Conservation (phyloP, 1,139 yeast genomes). For the Yamadazyma pseudoaaseri region DNA sequence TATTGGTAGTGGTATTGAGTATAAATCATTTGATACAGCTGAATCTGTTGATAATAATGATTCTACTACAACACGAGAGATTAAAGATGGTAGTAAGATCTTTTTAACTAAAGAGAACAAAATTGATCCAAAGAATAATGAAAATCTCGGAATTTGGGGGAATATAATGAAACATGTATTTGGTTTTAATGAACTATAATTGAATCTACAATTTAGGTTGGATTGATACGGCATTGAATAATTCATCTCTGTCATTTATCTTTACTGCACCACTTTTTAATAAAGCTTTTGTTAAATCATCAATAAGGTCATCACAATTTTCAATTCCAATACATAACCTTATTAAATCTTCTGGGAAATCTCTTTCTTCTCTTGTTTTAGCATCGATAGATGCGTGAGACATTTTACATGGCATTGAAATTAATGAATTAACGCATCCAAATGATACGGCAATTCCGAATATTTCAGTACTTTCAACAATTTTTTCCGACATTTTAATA, state of each 20-base stretch:
- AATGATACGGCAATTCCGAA: conserved; percentile 92
- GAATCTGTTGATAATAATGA: conserved; percentile 11
- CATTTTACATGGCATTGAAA: conserved; percentile 92
- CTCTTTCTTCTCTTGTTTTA: conserved; percentile 80
- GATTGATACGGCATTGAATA: conserved; percentile 41
- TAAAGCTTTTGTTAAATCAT: conserved; percentile 71
- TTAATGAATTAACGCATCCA: conserved; percentile 90
- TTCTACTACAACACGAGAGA: conserved; percentile 22
- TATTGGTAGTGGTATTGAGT: conserved; percentile 42
- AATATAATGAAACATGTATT: conserved; percentile 37
- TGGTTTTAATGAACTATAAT: conserved; percentile 40
- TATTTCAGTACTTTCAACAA: conserved; percentile 72
- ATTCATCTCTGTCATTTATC: conserved; percentile 41
- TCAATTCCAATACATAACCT: conserved; percentile 89
- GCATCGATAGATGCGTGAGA: conserved; percentile 96
- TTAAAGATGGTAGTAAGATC: conserved; percentile 42
- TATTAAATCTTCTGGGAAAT: conserved; percentile 87
- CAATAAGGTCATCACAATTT: conserved; percentile 61
- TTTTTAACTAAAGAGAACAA: conserved; percentile 28
- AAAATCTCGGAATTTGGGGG: conserved; percentile 36
- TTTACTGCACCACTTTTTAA: conserved; percentile 61
- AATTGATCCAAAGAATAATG: conserved; percentile 21
- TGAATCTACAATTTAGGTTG: conserved; percentile 35
- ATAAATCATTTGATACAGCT: conserved; percentile 6
- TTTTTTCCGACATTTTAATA: conserved; percentile 61